Percentiles rank a stretch among this genome's conserved stretches.
Evolutionary conservation across 176 grass and related monocot genomes (phyloP).

Genomic region (Oryza rufipogon): DNA sequence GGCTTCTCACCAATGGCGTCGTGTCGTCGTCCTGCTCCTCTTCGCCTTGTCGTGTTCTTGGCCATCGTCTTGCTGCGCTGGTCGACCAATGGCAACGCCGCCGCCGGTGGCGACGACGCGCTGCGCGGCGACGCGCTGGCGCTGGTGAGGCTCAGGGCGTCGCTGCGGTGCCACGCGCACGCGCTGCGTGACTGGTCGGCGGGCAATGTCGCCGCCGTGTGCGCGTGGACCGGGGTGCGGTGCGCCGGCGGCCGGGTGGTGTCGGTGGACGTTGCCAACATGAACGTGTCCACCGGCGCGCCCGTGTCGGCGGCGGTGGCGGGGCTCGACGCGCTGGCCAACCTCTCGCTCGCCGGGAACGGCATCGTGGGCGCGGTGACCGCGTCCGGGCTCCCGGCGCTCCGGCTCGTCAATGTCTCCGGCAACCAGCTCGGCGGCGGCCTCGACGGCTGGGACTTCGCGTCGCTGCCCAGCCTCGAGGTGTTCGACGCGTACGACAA

Average conservation of each 20-base stretch:
- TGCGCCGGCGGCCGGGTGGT: slow-evolving; percentile 69
- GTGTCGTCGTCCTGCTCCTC: neutral
- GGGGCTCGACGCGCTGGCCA: slow-evolving; percentile 58
- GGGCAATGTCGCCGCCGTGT: slow-evolving; percentile 58
- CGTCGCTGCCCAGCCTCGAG: slow-evolving; percentile 62
- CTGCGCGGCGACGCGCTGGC: slow-evolving; percentile 61
- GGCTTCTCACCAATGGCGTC: slow-evolving; percentile 13
- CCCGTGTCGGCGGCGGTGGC: slow-evolving; percentile 35
- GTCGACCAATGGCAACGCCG: neutral
- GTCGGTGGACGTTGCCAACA: slow-evolving; percentile 63
- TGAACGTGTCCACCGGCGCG: slow-evolving; percentile 67
- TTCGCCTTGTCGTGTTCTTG: slow-evolving; percentile 35
- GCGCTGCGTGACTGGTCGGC: slow-evolving; percentile 59
- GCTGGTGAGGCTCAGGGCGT: slow-evolving; percentile 55
- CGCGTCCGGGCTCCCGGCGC: slow-evolving; percentile 44
- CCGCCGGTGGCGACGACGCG: neutral
- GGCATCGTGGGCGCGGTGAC: slow-evolving; percentile 56
- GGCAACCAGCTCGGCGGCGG: slow-evolving; percentile 65
- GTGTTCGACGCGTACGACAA: slow-evolving; percentile 97
- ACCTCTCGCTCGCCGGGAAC: slow-evolving; percentile 76
- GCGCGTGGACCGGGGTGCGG: slow-evolving; percentile 75
- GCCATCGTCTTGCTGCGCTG: neutral
- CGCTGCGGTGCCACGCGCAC: slow-evolving; percentile 42
- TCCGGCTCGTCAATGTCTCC: slow-evolving; percentile 71
- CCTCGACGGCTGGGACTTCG: slow-evolving; percentile 70